These are phyloP conservation scores for Amphibolis antarctica DNA, from an alignment of 106 monocot species.

Conservation along the genomic window DNA sequence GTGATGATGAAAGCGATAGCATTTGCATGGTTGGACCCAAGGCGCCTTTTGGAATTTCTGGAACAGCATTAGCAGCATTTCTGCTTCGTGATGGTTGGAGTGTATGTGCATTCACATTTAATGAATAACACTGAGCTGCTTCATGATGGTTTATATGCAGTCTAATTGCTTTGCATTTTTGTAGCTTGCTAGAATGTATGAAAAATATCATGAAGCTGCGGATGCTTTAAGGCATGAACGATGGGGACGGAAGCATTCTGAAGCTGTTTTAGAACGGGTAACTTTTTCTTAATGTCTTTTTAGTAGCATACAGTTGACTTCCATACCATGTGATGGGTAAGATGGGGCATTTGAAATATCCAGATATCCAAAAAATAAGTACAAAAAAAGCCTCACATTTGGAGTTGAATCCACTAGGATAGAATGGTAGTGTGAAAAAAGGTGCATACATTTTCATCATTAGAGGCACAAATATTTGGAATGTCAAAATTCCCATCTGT, in stretches of 20 bases:
- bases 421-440: no score
- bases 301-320: not conserved
- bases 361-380: no score
- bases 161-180: not conserved
- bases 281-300: not conserved
- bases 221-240: conserved; percentile 87
- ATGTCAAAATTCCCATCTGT: no score
- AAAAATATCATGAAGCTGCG: conserved; percentile 93
- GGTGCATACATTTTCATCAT: no score
- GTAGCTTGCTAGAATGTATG: conserved; percentile 95
- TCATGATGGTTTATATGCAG: not conserved
- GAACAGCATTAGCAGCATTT: conserved; percentile 94
- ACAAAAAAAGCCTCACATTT: no score
- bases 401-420: no score
- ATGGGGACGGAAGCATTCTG: conserved; percentile 64
- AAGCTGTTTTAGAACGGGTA: conserved; percentile 72
- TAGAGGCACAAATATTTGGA: no score
- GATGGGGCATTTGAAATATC: no score
- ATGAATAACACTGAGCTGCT: not conserved
- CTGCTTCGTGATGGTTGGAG: conserved; percentile 97
- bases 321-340: not conserved
- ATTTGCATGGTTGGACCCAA: conserved; percentile 43
- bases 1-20: conserved; percentile 13
- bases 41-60: conserved; percentile 55
- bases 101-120: conserved; percentile 37